phyloP scores from a whole-genome alignment of 2,329 filamentous ascomycete genomes.

The Beauveria pseudobassiana region DNA sequence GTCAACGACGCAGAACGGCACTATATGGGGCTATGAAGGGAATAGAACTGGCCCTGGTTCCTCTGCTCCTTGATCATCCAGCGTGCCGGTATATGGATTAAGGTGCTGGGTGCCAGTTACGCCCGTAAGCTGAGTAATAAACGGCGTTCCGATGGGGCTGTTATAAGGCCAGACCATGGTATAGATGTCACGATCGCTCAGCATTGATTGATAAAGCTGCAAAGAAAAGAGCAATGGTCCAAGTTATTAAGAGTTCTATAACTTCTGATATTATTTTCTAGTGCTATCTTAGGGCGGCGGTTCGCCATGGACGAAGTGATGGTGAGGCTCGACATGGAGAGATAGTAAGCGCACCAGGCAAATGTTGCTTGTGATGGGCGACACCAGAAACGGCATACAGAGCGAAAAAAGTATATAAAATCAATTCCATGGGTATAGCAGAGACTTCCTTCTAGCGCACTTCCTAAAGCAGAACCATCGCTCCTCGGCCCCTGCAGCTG shows the following conservation, averaged over 20 bases:
- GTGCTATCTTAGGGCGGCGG: no score
- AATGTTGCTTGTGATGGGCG: no score
- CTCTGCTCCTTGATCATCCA: neutral
- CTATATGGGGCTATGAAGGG: neutral
- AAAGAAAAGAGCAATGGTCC: no score
- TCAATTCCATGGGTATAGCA: neutral
- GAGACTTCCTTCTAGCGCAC: neutral
- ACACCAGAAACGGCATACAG: neutral
- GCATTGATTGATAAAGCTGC: no score
- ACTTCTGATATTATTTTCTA: no score
- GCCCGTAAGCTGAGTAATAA: conserved; percentile 4
- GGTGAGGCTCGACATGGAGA: no score
- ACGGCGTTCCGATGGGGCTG: neutral
- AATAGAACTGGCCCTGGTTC: neutral
- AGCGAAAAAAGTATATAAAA: neutral
- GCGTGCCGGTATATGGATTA: neutral
- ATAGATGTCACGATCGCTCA: no score
- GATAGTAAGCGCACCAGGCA: no score
- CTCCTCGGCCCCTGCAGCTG: neutral
- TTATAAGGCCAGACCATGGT: neutral
- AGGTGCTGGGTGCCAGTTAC: neutral
- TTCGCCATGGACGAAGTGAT: no score
- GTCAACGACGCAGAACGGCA: neutral
- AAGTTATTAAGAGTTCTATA: no score
- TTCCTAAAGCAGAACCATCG: no score